phyloP scores from a whole-genome alignment of 768 basidiomycete genomes.

The Podaxis sp. region DNA sequence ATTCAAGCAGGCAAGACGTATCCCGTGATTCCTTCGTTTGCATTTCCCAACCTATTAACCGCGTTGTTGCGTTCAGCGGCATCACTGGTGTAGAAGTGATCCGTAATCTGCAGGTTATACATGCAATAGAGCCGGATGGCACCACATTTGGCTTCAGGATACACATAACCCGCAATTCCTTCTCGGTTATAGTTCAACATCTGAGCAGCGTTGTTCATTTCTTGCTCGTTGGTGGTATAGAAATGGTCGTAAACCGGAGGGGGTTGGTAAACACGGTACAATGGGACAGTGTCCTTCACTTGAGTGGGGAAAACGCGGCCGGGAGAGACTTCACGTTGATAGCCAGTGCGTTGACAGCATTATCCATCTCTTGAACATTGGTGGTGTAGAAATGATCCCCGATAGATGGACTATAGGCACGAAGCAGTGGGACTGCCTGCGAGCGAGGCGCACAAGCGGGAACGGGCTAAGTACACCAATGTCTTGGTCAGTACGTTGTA shows the following conservation, averaged over 20 bases:
- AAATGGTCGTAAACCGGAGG: conserved; percentile 8
- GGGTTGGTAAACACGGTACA: conserved; percentile 11
- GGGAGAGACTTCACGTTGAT: conserved; percentile 2
- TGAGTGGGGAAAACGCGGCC: conserved; percentile 12
- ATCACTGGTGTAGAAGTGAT: conserved; percentile 19
- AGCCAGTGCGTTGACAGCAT: neutral
- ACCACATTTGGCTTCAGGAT: conserved; percentile 10
- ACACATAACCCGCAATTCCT: conserved; percentile 15
- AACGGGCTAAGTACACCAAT: too few species aligned
- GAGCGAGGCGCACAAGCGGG: too few species aligned
- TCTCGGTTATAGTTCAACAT: conserved; percentile 3
- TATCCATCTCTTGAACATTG: too few species aligned
- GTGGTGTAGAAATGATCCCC: too few species aligned
- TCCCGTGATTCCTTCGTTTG: conserved; percentile 11
- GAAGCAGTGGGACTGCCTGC: too few species aligned
- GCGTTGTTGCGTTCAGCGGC: conserved; percentile 7
- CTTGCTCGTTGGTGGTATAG: conserved; percentile 16
- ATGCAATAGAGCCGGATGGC: conserved; percentile 16
- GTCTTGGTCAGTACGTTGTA: too few species aligned
- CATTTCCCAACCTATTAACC: conserved; percentile 6
- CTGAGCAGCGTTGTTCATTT: conserved; percentile 8
- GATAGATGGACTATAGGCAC: too few species aligned
- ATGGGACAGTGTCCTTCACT: conserved; percentile 9
- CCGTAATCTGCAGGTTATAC: neutral
- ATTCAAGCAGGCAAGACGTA: conserved; percentile 10